Evolutionary conservation across 208 protist genomes (phyloP).

Genomic region (Wallacemonas sp.): DNA sequence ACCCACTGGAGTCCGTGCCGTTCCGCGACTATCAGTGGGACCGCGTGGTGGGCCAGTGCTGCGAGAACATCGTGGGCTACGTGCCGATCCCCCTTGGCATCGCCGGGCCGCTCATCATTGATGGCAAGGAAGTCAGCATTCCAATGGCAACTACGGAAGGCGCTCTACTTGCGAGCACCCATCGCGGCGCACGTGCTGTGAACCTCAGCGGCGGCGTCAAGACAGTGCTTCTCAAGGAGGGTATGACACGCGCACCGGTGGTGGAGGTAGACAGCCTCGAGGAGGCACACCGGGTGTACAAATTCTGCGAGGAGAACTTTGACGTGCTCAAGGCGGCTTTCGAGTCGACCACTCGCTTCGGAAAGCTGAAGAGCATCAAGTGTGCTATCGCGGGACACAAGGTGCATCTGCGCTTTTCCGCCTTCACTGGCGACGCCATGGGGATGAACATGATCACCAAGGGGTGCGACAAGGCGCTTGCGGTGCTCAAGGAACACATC

Average conservation of each 20-base stretch:
- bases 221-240: conserved; percentile 88
- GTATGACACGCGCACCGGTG: conserved; percentile 98
- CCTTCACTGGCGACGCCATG: conserved; percentile 98
- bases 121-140: conserved; percentile 86
- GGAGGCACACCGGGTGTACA: conserved; percentile 76
- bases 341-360: conserved; percentile 94
- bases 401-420: conserved; percentile 94
- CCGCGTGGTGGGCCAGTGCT: conserved; percentile 91
- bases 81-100: conserved; percentile 96
- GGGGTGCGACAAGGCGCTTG: conserved; percentile 92
- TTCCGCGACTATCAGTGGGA: conserved; percentile 90
- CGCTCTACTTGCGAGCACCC: conserved; percentile 94
- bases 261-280: conserved; percentile 81
- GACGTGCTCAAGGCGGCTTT: conserved; percentile 83
- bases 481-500: conserved; percentile 85
- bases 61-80: conserved; percentile 97
- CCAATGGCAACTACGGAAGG: conserved; percentile 99
- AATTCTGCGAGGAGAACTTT: conserved; percentile 93
- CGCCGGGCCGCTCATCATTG: conserved; percentile 93
- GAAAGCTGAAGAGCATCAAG: conserved; percentile 86
- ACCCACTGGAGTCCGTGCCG: conserved; percentile 75
- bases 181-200: conserved; percentile 96
- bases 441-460: conserved; percentile 99
- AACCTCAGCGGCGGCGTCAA: conserved; percentile 87
- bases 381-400: conserved; percentile 88